Conservation (phyloP, 805 yeast genomes). For the Cyberlindnera japonica region DNA sequence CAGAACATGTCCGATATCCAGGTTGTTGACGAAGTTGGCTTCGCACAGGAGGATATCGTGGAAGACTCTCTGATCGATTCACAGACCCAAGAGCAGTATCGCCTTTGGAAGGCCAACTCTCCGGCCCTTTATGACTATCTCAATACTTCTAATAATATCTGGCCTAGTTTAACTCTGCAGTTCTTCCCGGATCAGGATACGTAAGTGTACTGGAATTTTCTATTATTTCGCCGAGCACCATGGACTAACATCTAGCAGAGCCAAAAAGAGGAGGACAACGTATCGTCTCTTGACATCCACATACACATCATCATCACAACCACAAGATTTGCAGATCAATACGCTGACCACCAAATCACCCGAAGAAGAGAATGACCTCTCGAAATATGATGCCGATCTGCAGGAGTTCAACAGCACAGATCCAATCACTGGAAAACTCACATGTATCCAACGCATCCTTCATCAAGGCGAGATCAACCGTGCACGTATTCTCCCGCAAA, state of each 20-base stretch:
- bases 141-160: slow-evolving; percentile 61
- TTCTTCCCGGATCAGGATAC: slow-evolving; percentile 51
- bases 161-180: slow-evolving; percentile 69
- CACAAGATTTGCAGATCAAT: slow-evolving; percentile 44
- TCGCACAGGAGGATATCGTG: neutral
- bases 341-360: slow-evolving; percentile 28
- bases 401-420: slow-evolving; percentile 31
- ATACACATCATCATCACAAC: slow-evolving; percentile 53
- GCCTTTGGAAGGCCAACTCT: slow-evolving; percentile 74
- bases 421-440: slow-evolving; percentile 34
- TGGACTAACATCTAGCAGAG: too few relatives aligned
- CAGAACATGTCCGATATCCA: neutral
- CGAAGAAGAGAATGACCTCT: slow-evolving; percentile 23
- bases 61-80: slow-evolving; percentile 8
- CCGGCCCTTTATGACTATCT: slow-evolving; percentile 71
- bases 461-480: slow-evolving; percentile 72
- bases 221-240: neutral
- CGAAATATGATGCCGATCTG: slow-evolving; percentile 34
- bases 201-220: slow-evolving; percentile 1
- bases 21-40: neutral
- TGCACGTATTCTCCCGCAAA: slow-evolving; percentile 75
- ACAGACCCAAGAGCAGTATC: slow-evolving; percentile 26
- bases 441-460: slow-evolving; percentile 54
- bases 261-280: slow-evolving; percentile 22
- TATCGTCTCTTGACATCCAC: slow-evolving; percentile 58